Evolutionary conservation across 2,329 filamentous ascomycete genomes (phyloP).

Genomic region (Calonectria ilicicola): DNA sequence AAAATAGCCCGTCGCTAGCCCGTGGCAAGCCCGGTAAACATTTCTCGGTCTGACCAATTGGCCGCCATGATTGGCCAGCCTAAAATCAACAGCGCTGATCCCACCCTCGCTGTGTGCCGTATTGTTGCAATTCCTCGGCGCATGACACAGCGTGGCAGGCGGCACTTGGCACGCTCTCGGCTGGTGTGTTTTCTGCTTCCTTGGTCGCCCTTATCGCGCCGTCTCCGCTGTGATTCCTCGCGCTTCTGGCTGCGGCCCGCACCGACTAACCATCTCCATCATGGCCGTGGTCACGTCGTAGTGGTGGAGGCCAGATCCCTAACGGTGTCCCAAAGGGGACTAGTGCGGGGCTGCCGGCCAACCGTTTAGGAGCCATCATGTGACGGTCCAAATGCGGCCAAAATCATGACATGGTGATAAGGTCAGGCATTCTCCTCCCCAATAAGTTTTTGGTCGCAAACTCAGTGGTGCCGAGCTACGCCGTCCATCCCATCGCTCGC

Average conservation of each 20-base stretch:
- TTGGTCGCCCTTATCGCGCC: conserved; percentile 26
- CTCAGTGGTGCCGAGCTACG: background rate
- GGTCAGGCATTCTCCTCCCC: conserved; percentile 1
- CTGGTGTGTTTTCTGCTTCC: background rate
- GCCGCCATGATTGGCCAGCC: conserved; percentile 34
- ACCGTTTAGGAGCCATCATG: conserved; percentile 24
- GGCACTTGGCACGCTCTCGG: background rate
- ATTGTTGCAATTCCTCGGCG: background rate
- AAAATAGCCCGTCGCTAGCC: no score
- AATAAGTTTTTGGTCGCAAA: background rate
- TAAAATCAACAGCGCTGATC: background rate
- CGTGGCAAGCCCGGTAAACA: conserved; percentile 12
- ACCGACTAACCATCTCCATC: conserved; percentile 18
- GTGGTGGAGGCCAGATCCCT: conserved; percentile 20
- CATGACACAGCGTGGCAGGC: conserved; percentile 14
- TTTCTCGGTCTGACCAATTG: conserved; percentile 33
- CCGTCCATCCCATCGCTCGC: background rate
- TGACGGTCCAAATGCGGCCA: conserved; percentile 17
- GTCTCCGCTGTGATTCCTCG: background rate
- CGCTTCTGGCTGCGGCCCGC: conserved; percentile 17
- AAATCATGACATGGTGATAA: conserved; percentile 20
- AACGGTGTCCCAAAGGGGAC: conserved; percentile 25
- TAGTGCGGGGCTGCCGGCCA: conserved; percentile 25
- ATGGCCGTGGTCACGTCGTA: background rate
- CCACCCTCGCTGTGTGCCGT: background rate